Evolutionary conservation across 768 basidiomycete genomes (phyloP).

Genomic region (Russula vinacea): DNA sequence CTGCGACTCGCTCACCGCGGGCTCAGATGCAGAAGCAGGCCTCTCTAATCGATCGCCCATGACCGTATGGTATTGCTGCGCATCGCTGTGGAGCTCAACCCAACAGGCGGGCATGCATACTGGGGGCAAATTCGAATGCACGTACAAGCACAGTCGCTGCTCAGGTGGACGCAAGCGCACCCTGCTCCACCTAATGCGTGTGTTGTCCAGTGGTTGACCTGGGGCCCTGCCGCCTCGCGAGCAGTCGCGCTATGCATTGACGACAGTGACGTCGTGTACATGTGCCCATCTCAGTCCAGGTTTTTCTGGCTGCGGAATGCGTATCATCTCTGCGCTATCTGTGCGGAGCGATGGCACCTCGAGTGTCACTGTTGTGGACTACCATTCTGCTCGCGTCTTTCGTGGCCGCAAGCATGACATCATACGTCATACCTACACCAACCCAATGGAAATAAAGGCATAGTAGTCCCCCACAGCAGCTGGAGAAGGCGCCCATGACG

Average conservation of each 20-base stretch:
- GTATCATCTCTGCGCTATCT: neutral
- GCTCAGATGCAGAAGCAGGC: neutral
- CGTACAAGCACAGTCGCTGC: slow-evolving; percentile 5
- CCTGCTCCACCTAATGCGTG: slow-evolving; percentile 13
- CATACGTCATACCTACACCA: neutral
- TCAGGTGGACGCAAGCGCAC: slow-evolving; percentile 9
- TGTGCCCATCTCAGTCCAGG: slow-evolving; percentile 5
- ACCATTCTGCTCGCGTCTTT: slow-evolving; percentile 13
- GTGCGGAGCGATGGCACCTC: neutral
- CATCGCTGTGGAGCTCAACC: neutral
- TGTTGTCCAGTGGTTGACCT: slow-evolving; percentile 14
- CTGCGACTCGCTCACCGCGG: slow-evolving; percentile 1
- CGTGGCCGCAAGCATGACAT: neutral
- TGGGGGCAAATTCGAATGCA: slow-evolving; percentile 3
- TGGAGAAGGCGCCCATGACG: neutral
- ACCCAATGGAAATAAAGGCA: neutral
- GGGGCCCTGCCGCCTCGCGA: slow-evolving; percentile 6
- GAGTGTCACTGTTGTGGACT: slow-evolving; percentile 10
- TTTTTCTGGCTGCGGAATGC: slow-evolving; percentile 15
- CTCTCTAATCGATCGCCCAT: neutral
- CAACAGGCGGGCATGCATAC: neutral
- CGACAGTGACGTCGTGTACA: neutral
- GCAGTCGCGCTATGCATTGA: neutral
- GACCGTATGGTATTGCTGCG: slow-evolving; percentile 6
- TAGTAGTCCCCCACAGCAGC: neutral